Percentiles rank a stretch among this genome's conserved stretches.
Conservation (phyloP, 1,139 yeast genomes). For the Candida sp. region DNA sequence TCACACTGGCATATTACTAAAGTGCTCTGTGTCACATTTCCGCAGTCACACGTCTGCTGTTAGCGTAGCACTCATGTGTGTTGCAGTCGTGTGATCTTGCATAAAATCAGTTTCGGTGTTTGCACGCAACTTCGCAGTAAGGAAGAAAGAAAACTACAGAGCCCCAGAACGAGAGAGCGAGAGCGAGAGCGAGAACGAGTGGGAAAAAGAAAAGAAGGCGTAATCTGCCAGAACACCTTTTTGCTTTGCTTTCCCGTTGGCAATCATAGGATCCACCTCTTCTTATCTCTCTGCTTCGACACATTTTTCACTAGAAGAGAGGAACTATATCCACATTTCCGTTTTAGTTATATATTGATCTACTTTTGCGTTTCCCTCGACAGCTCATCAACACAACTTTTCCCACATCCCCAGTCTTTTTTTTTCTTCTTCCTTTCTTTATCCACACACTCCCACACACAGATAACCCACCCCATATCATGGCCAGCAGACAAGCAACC, state of each 20-base stretch:
- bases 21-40: too few species aligned
- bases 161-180: background rate
- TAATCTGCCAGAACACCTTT: background rate
- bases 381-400: background rate
- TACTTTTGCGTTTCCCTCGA: background rate
- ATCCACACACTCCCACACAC: background rate
- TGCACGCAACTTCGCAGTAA: background rate
- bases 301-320: too few species aligned
- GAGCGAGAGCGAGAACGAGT: background rate
- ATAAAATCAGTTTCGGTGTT: background rate
- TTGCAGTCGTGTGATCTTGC: background rate
- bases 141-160: background rate
- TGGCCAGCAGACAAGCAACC: constrained; percentile 56
- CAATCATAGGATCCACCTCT: background rate
- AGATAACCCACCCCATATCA: constrained; percentile 20
- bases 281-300: background rate
- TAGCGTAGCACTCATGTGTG: too few species aligned
- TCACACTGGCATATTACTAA: too few species aligned
- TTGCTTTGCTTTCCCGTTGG: background rate
- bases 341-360: too few species aligned
- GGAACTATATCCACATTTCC: background rate
- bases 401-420: background rate
- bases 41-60: too few species aligned
- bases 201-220: background rate
- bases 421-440: background rate